A percentile compares a stretch with the other conserved stretches of the same genome.
These are phyloP conservation scores for Cryptococcus sp. DNA, from an alignment of 1,284 basidiomycete species.

Conservation along the genomic window DNA sequence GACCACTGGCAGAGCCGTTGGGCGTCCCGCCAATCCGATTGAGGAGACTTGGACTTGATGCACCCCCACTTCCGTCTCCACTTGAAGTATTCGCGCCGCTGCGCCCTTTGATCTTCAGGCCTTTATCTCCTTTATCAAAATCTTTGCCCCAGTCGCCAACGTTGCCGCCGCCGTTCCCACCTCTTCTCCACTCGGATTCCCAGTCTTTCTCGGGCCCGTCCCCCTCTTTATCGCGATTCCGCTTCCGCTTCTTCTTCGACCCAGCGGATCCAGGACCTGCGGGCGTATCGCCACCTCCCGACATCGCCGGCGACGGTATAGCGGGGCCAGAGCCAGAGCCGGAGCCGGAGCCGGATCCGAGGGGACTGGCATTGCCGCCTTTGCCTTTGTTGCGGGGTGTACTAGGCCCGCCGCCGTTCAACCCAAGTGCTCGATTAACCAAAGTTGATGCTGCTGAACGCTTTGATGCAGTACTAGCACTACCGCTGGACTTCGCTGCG, in stretches of 20 bases:
- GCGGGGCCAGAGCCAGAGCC: neutral
- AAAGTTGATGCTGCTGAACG: too few species aligned
- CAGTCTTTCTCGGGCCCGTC: conserved; percentile 22
- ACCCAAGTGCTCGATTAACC: conserved; percentile 1
- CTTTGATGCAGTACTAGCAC: neutral
- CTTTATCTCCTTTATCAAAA: conserved; percentile 21
- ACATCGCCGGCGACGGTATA: neutral
- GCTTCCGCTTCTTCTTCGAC: neutral
- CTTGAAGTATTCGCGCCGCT: too few species aligned
- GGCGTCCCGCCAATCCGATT: too few species aligned
- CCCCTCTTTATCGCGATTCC: neutral
- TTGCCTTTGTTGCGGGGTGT: neutral
- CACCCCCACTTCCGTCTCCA: too few species aligned
- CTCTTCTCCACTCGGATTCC: conserved; percentile 30
- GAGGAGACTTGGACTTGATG: too few species aligned
- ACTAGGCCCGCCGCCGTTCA: conserved; percentile 7
- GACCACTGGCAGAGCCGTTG: too few species aligned
- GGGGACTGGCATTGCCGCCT: neutral
- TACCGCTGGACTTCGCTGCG: neutral
- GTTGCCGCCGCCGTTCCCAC: conserved; percentile 29
- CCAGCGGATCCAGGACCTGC: neutral
- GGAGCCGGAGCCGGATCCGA: neutral
- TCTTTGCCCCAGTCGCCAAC: conserved; percentile 30
- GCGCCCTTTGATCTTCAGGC: too few species aligned
- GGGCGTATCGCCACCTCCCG: neutral